phyloP scores from a whole-genome alignment of 2,329 filamentous ascomycete genomes.

The Trichoderma simmonsii region DNA sequence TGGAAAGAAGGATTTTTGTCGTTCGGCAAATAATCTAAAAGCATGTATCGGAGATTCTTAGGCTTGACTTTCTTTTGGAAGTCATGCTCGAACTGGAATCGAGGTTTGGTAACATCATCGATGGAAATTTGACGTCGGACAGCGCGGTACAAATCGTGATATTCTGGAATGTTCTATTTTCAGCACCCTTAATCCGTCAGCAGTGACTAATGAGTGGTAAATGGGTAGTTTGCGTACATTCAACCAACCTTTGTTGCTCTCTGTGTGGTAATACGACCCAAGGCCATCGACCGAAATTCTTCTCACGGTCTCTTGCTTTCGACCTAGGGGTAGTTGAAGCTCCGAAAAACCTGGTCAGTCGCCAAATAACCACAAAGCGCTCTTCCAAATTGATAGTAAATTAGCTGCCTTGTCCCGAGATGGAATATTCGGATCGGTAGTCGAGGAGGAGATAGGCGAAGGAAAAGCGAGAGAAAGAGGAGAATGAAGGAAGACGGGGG shows the following conservation, averaged over 20 bases:
- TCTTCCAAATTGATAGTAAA: fast-evolving
- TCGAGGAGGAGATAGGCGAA: background rate
- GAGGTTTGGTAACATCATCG: background rate
- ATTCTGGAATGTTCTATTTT: background rate
- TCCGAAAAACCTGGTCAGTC: background rate
- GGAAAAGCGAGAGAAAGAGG: background rate
- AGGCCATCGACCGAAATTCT: background rate
- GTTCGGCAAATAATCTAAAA: background rate
- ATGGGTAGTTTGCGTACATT: background rate
- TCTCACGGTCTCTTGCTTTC: background rate
- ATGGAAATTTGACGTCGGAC: background rate
- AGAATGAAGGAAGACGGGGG: no score
- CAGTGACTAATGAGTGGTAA: background rate
- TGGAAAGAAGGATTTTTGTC: background rate
- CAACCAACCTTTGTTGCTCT: background rate
- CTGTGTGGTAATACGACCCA: background rate
- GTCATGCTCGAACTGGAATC: background rate
- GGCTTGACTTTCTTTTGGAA: background rate
- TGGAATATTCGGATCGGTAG: background rate
- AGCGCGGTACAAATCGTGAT: background rate
- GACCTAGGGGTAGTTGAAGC: background rate
- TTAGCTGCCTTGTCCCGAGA: background rate
- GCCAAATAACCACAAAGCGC: background rate
- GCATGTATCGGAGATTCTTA: background rate
- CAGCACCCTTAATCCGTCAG: background rate